Base-by-base conservation (phyloP, 192 early-diverging fungal species). In the Entomortierella parvispora region DNA sequence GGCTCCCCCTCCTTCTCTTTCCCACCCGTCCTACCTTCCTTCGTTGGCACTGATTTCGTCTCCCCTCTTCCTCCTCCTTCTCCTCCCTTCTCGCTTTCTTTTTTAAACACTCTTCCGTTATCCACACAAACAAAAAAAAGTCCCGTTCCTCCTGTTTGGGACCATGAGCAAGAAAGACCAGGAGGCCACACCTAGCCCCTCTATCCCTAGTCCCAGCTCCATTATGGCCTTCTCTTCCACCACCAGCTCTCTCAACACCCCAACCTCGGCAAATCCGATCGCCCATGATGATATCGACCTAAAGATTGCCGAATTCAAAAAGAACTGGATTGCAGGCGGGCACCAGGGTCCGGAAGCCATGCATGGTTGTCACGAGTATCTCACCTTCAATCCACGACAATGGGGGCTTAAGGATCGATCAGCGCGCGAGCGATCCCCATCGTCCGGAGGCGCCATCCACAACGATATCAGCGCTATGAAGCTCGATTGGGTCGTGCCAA, bases 171-270 rank as follows among this genome's bases (percentile, higher is more conserved):
- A 12, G 12, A 49, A 43, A 44, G 55, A 40, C 37, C 31, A 44
- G 58, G 49, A 55, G n/a, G 50, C 69, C 45, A 40, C 63, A 11
- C 71, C 71, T 32, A 74, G 71, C 51, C 71, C 71, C 33, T 66
- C 71, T 31, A 66, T 74, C 64, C 71, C 71, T n/a, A 74, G 71
- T 62, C 71, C 71, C 47, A 74, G 46, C 51, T 74, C 71, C 8
- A 66, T 62, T 32, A 22, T 28, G 28, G 50, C 47, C 18, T 48
- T 63, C 23, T 74, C 71, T 18, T 59, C 70, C 55, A 74, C 58
- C 43, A n/a, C 63, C 32, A 66, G 63, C 26, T 61, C 71, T 4
- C 71, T 74, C 51, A 74, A 55, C 45, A 74, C 71, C 15, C 71
- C 71, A 5, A 74, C 43, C 14, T 69, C 60, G 43, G 48, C 71